Percentiles rank a stretch among this genome's conserved stretches.
Evolutionary conservation across 345 rosid species (phyloP).

Genomic region (Salix dunnii): DNA sequence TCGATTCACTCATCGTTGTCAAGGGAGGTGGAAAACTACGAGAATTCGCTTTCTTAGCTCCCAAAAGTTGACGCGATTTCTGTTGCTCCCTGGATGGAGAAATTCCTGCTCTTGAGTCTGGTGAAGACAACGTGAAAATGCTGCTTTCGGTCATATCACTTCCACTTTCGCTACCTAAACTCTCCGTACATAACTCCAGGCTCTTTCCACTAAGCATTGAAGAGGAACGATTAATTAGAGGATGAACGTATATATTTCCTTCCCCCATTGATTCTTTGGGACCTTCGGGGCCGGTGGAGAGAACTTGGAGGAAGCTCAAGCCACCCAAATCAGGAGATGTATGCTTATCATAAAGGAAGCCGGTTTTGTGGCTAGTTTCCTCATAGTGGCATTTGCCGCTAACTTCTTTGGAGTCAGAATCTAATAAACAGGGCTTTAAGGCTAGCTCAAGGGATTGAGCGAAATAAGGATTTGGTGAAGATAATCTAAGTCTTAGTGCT

Average conservation of each 20-base stretch:
- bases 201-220: conserved; percentile 63
- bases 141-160: conserved; percentile 32
- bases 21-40: conserved; percentile 74
- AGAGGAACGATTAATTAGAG: conserved; percentile 41
- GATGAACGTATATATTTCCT: conserved; percentile 38
- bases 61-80: conserved; percentile 19
- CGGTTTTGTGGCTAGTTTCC: conserved; percentile 7
- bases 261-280: conserved; percentile 23
- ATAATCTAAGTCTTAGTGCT: conserved; percentile 52
- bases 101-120: conserved; percentile 8
- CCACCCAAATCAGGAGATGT: conserved; percentile 28
- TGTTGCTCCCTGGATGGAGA: conserved; percentile 30
- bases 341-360: not conserved
- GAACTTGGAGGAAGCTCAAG: conserved; percentile 54
- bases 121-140: conserved; percentile 30
- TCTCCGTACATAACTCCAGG: conserved; percentile 79
- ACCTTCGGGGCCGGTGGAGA: conserved; percentile 22
- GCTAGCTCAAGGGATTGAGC: conserved; percentile 38
- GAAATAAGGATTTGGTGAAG: conserved; percentile 40
- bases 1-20: conserved; percentile 57
- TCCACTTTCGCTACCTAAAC: conserved; percentile 78
- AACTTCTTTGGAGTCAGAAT: conserved; percentile 25
- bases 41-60: conserved; percentile 23
- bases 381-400: conserved; percentile 17
- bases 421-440: conserved; percentile 30